Base-by-base conservation (phyloP, 2,329 filamentous ascomycete genomes). In the Fusarium annulatum region DNA sequence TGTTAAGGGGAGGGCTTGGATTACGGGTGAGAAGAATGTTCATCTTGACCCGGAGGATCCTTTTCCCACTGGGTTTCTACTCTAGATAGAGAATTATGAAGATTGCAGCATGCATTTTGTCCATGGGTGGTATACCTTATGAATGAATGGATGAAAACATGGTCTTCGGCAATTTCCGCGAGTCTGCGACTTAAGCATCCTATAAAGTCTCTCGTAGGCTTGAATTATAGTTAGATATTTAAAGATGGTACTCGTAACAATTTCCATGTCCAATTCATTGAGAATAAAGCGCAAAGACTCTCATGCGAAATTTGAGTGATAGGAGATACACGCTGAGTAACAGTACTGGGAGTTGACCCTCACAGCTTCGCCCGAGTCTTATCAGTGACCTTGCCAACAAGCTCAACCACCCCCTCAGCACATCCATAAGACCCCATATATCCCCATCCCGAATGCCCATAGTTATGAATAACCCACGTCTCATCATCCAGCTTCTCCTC, bases 361-460 rank as follows among this genome's bases (percentile, higher is more conserved):
- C 43, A 82, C n/a, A 83, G 71, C 74, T 76, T 80, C 2, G 79
- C 72, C 64, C 79, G 77, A 38, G 64, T 63, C 18, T 71, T 71
- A 9, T 67, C 68, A 10, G 71, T 56, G n/a, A 95, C 86, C 80
- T 92, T 88, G 30, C 88, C 87, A 7, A 94, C 91, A 79, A 95
- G 82, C 80, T 89, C 87, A 2, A 92, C 87, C 1, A 91, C 91
- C n/a, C 87, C 85, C 77, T 91, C 86, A 0, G 93, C 89, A 80
- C 92, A 94, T 0, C 93, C 93, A 81, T 92, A 96, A 28, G 85
- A 89, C 0, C 86, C 88, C 79, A 90, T 88, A 61, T 89, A 97
- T 8, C 95, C 95, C 87, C 92, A 94, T 2, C 93, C 93, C 1
- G 90, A 91, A 80, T 95, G 93, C 1, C 93, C 93, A 75, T 95